Evolutionary conservation across 148 eudicot species (phyloP).

Genomic region (Hydrangea macrophylla): DNA sequence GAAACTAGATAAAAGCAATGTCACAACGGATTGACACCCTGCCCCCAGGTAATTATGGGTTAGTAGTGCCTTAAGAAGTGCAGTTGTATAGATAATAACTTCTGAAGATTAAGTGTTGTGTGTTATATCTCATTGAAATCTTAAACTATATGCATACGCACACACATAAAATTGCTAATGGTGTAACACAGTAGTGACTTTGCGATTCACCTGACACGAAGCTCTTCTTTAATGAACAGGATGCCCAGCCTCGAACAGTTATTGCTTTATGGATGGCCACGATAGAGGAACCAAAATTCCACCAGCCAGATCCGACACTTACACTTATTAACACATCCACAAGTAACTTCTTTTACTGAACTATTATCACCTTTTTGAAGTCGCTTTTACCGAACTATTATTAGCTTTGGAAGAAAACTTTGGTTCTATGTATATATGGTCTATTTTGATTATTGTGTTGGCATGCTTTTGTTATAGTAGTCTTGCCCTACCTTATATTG

Average conservation of each 20-base stretch:
- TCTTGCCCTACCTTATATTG: background rate
- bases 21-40: too few relatives aligned
- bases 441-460: background rate
- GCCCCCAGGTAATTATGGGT: too few relatives aligned
- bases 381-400: background rate
- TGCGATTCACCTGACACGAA: background rate
- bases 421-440: background rate
- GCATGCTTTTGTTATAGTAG: background rate
- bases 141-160: background rate
- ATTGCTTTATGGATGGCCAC: constrained; percentile 50
- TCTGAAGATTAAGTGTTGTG: background rate
- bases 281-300: constrained; percentile 50
- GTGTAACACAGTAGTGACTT: too few relatives aligned
- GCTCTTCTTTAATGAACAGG: constrained; percentile 34
- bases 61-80: too few relatives aligned
- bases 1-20: too few relatives aligned
- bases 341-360: constrained; percentile 24
- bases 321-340: constrained; percentile 35
- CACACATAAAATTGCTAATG: constrained; percentile 2
- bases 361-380: background rate
- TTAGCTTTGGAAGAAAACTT: background rate
- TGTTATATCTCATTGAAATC: too few relatives aligned
- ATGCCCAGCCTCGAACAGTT: constrained; percentile 46
- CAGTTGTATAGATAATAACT: background rate
- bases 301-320: constrained; percentile 41